Percentiles rank a stretch among this genome's conserved stretches.
phyloP scores from a whole-genome alignment of 768 basidiomycete species.

The Mycena rebaudengoi region DNA sequence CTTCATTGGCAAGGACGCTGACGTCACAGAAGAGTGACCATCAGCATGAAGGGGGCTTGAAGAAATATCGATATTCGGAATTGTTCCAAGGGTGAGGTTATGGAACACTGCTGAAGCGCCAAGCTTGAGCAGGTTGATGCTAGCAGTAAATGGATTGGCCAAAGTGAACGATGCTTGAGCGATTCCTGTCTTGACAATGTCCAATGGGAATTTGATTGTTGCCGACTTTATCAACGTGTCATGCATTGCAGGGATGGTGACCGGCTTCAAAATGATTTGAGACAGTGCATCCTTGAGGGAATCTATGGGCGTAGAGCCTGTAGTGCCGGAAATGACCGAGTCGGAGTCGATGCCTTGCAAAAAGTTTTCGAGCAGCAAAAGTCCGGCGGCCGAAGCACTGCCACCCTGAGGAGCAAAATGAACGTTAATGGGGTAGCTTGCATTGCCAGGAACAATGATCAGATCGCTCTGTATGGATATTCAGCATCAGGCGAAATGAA shows the following conservation, averaged over 20 bases:
- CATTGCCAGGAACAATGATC: constrained; percentile 66
- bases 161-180: constrained; percentile 67
- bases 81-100: constrained; percentile 63
- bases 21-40: constrained; percentile 67
- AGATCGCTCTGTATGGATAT: constrained; percentile 52
- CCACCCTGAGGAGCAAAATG: constrained; percentile 65
- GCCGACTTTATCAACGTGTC: constrained; percentile 67
- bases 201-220: constrained; percentile 64
- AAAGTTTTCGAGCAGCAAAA: constrained; percentile 68
- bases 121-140: constrained; percentile 68
- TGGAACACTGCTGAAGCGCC: constrained; percentile 63
- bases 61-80: constrained; percentile 64
- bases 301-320: constrained; percentile 62
- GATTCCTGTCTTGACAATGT: constrained; percentile 68
- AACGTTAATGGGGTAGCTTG: constrained; percentile 68
- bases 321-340: constrained; percentile 64
- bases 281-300: constrained; percentile 71
- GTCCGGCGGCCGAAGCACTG: constrained; percentile 60
- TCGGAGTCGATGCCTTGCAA: constrained; percentile 68
- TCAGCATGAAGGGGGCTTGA: constrained; percentile 64
- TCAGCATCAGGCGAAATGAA: not conserved
- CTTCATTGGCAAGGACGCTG: constrained; percentile 62
- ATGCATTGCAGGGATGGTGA: constrained; percentile 70
- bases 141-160: constrained; percentile 76
- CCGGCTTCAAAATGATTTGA: constrained; percentile 64